Evolutionary conservation across 1,284 basidiomycete species (phyloP).

Genomic region (Mycosarcoma maydis): DNA sequence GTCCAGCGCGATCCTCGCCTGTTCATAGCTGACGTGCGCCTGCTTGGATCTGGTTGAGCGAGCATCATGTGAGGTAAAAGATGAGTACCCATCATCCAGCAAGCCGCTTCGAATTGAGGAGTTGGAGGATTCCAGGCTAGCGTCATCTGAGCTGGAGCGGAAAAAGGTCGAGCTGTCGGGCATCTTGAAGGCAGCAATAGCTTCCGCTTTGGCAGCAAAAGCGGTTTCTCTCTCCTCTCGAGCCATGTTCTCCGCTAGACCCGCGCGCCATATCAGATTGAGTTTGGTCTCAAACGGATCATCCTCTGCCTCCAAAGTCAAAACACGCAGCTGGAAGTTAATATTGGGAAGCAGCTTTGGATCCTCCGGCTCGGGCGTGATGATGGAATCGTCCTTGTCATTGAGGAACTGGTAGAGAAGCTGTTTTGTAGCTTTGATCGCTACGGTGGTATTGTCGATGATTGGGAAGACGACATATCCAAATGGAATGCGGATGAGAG

Average conservation of each 20-base stretch:
- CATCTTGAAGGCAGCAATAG: slow-evolving; percentile 53
- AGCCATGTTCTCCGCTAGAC: slow-evolving; percentile 78
- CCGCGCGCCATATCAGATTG: slow-evolving; percentile 81
- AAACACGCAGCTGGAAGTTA: slow-evolving; percentile 74
- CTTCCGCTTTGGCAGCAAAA: slow-evolving; percentile 79
- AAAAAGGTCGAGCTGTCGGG: slow-evolving; percentile 66
- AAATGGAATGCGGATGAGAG: slow-evolving; percentile 80
- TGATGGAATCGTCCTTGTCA: slow-evolving; percentile 58
- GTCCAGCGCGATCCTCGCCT: slow-evolving; percentile 79
- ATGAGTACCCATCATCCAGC: slow-evolving; percentile 9
- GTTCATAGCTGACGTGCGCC: slow-evolving; percentile 65
- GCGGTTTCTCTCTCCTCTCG: slow-evolving; percentile 81
- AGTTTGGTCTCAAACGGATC: slow-evolving; percentile 85
- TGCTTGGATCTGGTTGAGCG: slow-evolving; percentile 8
- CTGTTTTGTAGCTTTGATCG: slow-evolving; percentile 69
- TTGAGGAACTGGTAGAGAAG: slow-evolving; percentile 67
- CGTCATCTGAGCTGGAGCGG: slow-evolving; percentile 7
- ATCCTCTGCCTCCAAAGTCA: slow-evolving; percentile 81
- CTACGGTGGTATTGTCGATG: slow-evolving; percentile 67
- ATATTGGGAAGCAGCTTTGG: slow-evolving; percentile 70
- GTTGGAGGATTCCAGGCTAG: slow-evolving; percentile 9
- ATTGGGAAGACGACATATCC: slow-evolving; percentile 76
- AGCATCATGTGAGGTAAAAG: slow-evolving; percentile 15
- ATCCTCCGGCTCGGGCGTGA: slow-evolving; percentile 58
- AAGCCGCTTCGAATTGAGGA: slow-evolving; percentile 3